Base-by-base conservation (phyloP, 768 basidiomycete genomes). In the Rhizopogon sp. region DNA sequence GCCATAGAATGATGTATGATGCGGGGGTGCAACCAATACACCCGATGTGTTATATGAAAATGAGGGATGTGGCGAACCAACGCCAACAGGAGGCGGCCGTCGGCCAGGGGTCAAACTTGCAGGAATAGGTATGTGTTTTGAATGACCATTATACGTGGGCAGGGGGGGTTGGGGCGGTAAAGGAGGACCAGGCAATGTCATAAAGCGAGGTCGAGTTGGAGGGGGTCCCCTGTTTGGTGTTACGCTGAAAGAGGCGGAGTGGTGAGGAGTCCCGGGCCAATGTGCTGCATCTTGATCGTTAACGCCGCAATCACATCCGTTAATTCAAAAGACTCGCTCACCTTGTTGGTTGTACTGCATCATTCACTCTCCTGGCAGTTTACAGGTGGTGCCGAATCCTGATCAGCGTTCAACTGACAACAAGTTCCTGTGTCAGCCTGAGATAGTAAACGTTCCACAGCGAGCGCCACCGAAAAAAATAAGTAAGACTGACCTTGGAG, bases 321-420 rank as follows among this genome's bases (percentile, higher is more conserved):
- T 16, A 16, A 37, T 22, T 35, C 9, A 20, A 16, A 16, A 13
- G 10, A 0, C 37, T 20, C 25, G 8, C 41, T 58, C 63, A 72
- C 69, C 61, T 64, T 65, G 58, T 51, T 66, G 66, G 28, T 70
- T 66, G 51, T 71, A 64, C 17, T 70, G 70, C 69, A 70, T 70
- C 33, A 33, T 49, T 49, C 47, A 37, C 14, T 37, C 14, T 6
- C 29, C 7, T 10, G 10, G 14, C 33, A 22, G 33, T 49, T 16
- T 49, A 37, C 33, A 49, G 35, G 16, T 29, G 16, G n/a, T 25
- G 22, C 20, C 20, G 46, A 7, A 5, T 49, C 47, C 33, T 20
- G 22, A 11, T 5, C 16, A 49, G 11, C 13, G 35, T 13, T 35
- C 46, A 37, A 17, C 33, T 25, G 25, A 25, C 25, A 25, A 25